These are phyloP conservation scores for Xerocomellus amylosporus DNA, from an alignment of 768 basidiomycete species.

Conservation along the genomic window DNA sequence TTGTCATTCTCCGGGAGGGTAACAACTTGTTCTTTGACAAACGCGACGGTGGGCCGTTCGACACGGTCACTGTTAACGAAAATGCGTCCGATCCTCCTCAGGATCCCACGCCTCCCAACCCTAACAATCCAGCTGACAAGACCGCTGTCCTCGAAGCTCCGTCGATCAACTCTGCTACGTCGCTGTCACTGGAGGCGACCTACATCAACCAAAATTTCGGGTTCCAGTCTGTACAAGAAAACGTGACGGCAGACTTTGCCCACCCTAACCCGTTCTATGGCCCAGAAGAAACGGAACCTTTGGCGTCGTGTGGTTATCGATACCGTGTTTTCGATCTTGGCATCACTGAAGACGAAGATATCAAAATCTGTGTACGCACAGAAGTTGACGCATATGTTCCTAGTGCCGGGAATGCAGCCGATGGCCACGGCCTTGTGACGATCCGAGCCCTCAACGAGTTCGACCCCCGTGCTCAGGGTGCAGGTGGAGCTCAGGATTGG, in stretches of 20 bases:
- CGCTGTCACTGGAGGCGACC: constrained; percentile 93
- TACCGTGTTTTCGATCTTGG: constrained; percentile 95
- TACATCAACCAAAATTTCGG: constrained; percentile 99
- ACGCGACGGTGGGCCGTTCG: constrained; percentile 94
- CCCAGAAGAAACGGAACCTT: constrained; percentile 89
- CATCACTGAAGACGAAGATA: constrained; percentile 85
- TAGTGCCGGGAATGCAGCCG: constrained; percentile 56
- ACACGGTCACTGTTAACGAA: constrained; percentile 98
- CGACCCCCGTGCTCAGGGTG: constrained; percentile 84
- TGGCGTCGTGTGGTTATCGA: constrained; percentile 94
- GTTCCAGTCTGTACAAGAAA: constrained; percentile 90
- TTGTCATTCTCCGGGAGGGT: constrained; percentile 91
- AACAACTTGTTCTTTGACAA: constrained; percentile 96
- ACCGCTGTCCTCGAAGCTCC: constrained; percentile 60
- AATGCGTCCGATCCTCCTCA: constrained; percentile 94
- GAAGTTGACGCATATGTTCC: constrained; percentile 90
- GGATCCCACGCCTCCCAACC: constrained; percentile 75
- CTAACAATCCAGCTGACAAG: constrained; percentile 74
- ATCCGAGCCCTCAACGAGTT: constrained; percentile 97
- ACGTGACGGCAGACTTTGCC: constrained; percentile 64
- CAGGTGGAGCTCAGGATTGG: constrained; percentile 98
- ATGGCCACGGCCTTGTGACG: constrained; percentile 79
- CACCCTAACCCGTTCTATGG: constrained; percentile 95
- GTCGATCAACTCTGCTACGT: constrained; percentile 90
- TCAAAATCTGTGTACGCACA: constrained; percentile 89